phyloP scores from a whole-genome alignment of 176 grass and related monocot species.

The Phragmites australis region DNA sequence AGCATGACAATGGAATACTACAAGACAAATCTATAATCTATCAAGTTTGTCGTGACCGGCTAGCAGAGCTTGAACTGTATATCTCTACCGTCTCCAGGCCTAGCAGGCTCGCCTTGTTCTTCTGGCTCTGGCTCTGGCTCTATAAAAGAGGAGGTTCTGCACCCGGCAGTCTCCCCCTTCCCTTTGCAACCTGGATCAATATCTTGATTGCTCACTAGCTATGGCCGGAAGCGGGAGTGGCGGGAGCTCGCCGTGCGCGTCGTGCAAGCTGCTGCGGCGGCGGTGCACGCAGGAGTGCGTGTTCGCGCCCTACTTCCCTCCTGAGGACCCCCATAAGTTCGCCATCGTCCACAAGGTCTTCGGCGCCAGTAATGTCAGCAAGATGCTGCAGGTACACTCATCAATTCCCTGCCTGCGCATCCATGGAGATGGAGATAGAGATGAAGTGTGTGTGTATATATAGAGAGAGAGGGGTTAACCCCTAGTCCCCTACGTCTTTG shows the following conservation, averaged over 20 bases:
- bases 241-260: constrained; percentile 1
- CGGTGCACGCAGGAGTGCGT: constrained; percentile 56
- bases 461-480: too few species aligned
- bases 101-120: neutral
- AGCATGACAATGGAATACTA: neutral
- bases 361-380: constrained; percentile 85
- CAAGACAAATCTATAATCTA: neutral
- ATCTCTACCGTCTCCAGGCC: neutral
- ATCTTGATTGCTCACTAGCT: neutral
- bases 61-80: neutral
- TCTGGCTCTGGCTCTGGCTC: neutral
- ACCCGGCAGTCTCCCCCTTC: neutral
- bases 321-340: constrained; percentile 68
- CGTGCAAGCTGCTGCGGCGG: constrained; percentile 50
- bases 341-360: constrained; percentile 81
- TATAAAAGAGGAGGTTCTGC: constrained; percentile 26
- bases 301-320: constrained; percentile 53
- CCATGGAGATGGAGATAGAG: too few species aligned
- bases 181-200: neutral
- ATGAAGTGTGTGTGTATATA: too few species aligned
- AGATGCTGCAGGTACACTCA: constrained; percentile 67
- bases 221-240: constrained; percentile 8
- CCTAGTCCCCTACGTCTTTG: too few species aligned
- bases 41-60: neutral
- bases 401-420: neutral